phyloP scores from a whole-genome alignment of 2,329 filamentous ascomycete genomes.

The Colletotrichum ledebouriae region DNA sequence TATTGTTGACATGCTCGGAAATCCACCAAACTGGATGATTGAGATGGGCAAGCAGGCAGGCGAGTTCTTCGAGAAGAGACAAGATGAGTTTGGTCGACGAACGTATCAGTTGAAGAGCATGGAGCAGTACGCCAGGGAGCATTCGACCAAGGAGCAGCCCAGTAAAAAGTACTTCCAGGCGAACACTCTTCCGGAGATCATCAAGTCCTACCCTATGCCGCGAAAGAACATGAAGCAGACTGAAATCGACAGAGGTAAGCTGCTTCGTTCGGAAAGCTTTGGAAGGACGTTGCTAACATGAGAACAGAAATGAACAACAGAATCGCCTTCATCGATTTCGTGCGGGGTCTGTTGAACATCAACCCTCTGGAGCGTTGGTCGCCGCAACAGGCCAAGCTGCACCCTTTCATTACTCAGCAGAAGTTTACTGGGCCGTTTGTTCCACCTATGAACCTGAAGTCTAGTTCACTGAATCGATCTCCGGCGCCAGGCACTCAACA shows the following conservation, averaged over 20 bases:
- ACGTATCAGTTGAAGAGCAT: conserved; percentile 95
- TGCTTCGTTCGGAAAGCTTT: not conserved
- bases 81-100: conserved; percentile 92
- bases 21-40: conserved; percentile 98
- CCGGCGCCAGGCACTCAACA: conserved; percentile 94
- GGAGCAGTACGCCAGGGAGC: conserved; percentile 97
- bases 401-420: conserved; percentile 98
- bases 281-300: conserved; percentile 43
- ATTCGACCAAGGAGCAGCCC: conserved; percentile 96
- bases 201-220: conserved; percentile 97
- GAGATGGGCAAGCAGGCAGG: conserved; percentile 98
- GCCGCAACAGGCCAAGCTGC: conserved; percentile 95
- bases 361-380: conserved; percentile 98
- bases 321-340: conserved; percentile 97
- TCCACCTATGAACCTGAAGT: conserved; percentile 95
- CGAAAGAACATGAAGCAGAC: conserved; percentile 99
- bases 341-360: conserved; percentile 90
- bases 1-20: conserved; percentile 97
- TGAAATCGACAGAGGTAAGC: conserved; percentile 91
- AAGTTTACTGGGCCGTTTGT: conserved; percentile 98
- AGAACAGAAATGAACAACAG: conserved; percentile 95
- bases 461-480: conserved; percentile 85
- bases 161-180: conserved; percentile 99
- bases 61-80: conserved; percentile 94
- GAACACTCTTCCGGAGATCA: conserved; percentile 94